Percentiles rank a stretch among this genome's conserved stretches.
phyloP scores from a whole-genome alignment of 148 eudicot species.

The Rhododendron vialii region DNA sequence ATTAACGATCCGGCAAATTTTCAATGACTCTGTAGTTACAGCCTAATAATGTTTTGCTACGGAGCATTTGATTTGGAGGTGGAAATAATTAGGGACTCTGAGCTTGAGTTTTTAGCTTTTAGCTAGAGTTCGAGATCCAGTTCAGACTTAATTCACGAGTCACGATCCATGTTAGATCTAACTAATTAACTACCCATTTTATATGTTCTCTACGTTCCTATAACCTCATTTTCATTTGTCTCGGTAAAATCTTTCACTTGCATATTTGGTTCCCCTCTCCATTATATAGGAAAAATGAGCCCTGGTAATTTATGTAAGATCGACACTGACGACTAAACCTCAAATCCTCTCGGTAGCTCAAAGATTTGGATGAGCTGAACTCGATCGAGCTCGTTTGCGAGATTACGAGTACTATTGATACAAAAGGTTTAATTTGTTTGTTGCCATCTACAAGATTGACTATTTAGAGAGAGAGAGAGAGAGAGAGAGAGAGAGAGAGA shows the following conservation, averaged over 20 bases:
- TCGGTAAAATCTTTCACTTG: not conserved
- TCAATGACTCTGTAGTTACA: no score
- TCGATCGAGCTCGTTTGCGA: not conserved
- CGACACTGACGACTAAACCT: not conserved
- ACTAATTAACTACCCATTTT: no score
- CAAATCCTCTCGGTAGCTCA: not conserved
- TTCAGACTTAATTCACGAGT: no score
- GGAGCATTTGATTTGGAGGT: not conserved
- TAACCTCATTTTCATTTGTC: no score
- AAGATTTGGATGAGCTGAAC: not conserved
- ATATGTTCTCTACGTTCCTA: no score
- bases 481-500: not conserved
- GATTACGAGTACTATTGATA: not conserved
- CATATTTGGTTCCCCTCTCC: not conserved
- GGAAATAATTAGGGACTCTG: not conserved
- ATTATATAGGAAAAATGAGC: not conserved
- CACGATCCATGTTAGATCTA: no score
- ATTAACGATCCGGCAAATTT: no score
- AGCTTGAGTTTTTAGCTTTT: not conserved
- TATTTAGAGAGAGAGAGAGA: not conserved
- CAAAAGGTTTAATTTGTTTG: not conserved
- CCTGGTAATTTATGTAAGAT: not conserved
- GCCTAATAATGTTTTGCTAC: not conserved
- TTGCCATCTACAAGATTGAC: not conserved
- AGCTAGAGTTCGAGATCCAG: not conserved